Evolutionary conservation across 129 eudicot genomes (phyloP).

Genomic region (Gnaphalium uliginosum): DNA sequence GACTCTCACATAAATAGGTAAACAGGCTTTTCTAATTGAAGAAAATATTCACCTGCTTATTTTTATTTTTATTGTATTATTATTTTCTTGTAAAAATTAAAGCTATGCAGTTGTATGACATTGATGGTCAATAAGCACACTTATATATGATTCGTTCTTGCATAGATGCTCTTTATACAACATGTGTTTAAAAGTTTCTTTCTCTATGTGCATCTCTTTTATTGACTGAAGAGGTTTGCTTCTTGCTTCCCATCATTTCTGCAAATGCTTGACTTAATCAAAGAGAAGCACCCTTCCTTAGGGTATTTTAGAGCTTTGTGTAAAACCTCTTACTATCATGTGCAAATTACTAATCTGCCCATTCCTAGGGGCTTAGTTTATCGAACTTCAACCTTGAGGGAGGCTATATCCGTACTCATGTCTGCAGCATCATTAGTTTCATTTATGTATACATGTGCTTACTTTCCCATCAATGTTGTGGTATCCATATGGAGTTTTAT

Average conservation of each 20-base stretch:
- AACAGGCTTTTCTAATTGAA: not conserved
- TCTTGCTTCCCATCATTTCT: not conserved
- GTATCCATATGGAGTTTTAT: conserved; percentile 12
- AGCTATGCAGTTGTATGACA: not conserved
- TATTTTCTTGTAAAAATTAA: no score
- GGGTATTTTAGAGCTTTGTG: not conserved
- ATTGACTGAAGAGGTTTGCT: not conserved
- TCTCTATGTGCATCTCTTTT: not conserved
- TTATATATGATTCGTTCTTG: not conserved
- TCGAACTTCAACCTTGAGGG: not conserved
- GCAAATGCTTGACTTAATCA: not conserved
- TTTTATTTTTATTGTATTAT: no score
- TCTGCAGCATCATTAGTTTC: conserved; percentile 7
- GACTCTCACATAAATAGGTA: not conserved
- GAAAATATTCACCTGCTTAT: no score
- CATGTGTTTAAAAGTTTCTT: not conserved
- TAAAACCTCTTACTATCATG: not conserved
- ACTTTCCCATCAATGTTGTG: conserved; percentile 6
- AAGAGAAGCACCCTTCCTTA: not conserved
- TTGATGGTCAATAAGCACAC: not conserved
- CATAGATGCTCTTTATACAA: not conserved
- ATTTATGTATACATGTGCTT: conserved; percentile 1
- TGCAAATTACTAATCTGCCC: not conserved
- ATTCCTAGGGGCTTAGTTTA: no score
- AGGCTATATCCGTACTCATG: conserved; percentile 1